Percentiles rank a stretch among this genome's conserved stretches.
These are phyloP conservation scores for Hericium coralloides DNA, from an alignment of 768 basidiomycete species.

Conservation along the genomic window DNA sequence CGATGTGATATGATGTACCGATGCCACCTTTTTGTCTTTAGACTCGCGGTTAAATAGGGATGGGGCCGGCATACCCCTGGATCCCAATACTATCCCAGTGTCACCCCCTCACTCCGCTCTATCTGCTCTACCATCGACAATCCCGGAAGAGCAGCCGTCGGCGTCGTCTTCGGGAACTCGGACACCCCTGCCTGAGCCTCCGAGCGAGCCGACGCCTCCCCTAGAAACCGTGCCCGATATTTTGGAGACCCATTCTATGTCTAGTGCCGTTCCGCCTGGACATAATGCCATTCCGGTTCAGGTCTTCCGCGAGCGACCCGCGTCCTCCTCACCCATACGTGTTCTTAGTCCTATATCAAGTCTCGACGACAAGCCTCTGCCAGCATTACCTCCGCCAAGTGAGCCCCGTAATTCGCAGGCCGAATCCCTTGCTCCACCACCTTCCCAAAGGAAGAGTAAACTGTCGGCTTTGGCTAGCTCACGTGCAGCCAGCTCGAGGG, in stretches of 20 bases:
- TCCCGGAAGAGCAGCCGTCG: conserved; percentile 1
- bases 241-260: conserved; percentile 42
- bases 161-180: conserved; percentile 31
- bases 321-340: neutral
- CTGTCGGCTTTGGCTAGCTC: conserved; percentile 62
- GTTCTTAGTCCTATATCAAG: neutral
- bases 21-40: neutral
- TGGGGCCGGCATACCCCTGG: conserved; percentile 10
- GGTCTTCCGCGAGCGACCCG: conserved; percentile 4
- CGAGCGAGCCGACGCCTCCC: conserved; percentile 27
- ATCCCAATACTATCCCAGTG: conserved; percentile 52
- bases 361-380: conserved; percentile 13
- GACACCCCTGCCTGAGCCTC: conserved; percentile 28
- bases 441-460: conserved; percentile 42
- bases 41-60: conserved; percentile 11
- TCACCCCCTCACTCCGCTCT: conserved; percentile 65
- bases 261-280: conserved; percentile 14
- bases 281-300: conserved; percentile 10
- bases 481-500: conserved; percentile 21
- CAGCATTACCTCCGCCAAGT: conserved; percentile 23
- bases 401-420: conserved; percentile 9
- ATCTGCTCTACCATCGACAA: conserved; percentile 44
- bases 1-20: too few species aligned
- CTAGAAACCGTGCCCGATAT: conserved; percentile 46
- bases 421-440: conserved; percentile 7